phyloP scores from a whole-genome alignment of 331 rosid species.

The Quercus lobata region DNA sequence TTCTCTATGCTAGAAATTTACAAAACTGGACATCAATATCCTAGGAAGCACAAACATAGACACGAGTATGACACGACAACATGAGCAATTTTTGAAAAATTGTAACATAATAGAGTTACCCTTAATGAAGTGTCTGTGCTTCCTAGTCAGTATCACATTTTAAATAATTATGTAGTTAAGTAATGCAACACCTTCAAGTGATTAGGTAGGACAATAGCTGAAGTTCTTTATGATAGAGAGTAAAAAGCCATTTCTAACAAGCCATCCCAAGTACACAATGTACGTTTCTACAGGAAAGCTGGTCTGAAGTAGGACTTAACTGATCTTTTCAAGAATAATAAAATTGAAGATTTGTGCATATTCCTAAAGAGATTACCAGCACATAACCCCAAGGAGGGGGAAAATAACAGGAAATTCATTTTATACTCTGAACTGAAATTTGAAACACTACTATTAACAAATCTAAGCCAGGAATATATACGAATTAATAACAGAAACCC shows the following conservation, averaged over 20 bases:
- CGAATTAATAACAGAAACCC: too few species aligned
- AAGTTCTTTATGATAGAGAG: neutral
- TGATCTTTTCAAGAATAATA: neutral
- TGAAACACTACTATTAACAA: neutral
- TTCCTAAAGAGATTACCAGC: neutral
- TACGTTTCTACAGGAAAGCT: neutral
- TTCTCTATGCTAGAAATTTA: neutral
- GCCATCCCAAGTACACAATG: neutral
- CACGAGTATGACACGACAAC: too few species aligned
- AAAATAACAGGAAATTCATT: neutral
- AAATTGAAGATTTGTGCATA: neutral
- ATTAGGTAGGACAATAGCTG: neutral
- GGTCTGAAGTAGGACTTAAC: neutral
- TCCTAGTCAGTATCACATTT: neutral
- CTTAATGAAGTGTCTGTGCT: too few species aligned
- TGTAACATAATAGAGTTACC: too few species aligned
- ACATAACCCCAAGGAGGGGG: neutral
- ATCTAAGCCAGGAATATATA: neutral
- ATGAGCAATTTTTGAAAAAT: too few species aligned
- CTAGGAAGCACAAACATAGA: too few species aligned
- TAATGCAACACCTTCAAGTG: neutral
- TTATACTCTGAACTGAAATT: neutral
- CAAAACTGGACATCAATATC: constrained; percentile 1
- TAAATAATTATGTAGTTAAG: neutral
- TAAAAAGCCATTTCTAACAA: neutral